phyloP scores from a whole-genome alignment of 257 asterid genomes.

The Linderniella brevidens region DNA sequence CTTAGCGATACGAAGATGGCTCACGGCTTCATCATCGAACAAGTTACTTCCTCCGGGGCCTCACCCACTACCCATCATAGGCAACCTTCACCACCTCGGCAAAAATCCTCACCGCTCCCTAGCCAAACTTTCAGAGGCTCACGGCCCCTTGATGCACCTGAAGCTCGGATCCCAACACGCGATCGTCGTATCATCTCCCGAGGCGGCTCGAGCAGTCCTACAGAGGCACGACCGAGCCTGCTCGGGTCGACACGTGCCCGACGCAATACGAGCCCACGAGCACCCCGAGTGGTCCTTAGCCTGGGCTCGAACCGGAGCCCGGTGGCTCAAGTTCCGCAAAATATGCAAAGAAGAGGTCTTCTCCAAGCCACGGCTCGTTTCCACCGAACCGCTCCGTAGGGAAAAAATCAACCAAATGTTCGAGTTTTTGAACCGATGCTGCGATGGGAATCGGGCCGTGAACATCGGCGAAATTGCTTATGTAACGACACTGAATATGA shows the following conservation, averaged over 20 bases:
- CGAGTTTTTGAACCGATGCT: constrained; percentile 13
- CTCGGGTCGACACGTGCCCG: constrained; percentile 10
- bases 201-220: constrained; percentile 11
- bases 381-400: constrained; percentile 11
- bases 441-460: constrained; percentile 15
- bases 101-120: constrained; percentile 16
- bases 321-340: constrained; percentile 19
- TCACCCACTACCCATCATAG: constrained; percentile 14
- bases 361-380: constrained; percentile 14
- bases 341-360: constrained; percentile 17
- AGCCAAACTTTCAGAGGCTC: constrained; percentile 12
- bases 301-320: constrained; percentile 9
- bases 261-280: not conserved
- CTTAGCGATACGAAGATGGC: no score
- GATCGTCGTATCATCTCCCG: constrained; percentile 18
- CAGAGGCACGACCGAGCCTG: constrained; percentile 13
- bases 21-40: no score
- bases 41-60: constrained; percentile 17
- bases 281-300: constrained; percentile 12
- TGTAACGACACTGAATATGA: constrained; percentile 20
- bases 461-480: constrained; percentile 16
- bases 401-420: constrained; percentile 14
- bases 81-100: constrained; percentile 16
- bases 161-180: constrained; percentile 14
- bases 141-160: constrained; percentile 19